A percentile compares a stretch with the other conserved stretches of the same genome.
These are phyloP conservation scores for Ceratobasidium sp. DNA, from an alignment of 1,284 basidiomycete species.

Conservation along the genomic window DNA sequence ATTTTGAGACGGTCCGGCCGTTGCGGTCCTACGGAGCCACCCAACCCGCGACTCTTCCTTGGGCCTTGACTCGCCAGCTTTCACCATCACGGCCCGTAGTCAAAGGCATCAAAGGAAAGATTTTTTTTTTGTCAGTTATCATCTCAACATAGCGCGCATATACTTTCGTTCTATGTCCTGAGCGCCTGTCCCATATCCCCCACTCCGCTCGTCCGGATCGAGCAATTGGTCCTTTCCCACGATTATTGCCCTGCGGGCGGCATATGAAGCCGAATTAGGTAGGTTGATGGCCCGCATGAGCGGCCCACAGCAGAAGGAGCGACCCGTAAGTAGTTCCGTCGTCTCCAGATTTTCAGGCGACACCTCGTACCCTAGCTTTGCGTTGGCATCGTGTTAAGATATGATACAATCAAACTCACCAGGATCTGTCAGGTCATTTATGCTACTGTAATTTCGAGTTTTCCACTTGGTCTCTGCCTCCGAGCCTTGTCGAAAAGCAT, in stretches of 20 bases:
- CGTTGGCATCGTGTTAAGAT: neutral
- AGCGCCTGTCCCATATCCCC: no score
- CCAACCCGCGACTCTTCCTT: no score
- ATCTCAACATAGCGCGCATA: no score
- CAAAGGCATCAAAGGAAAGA: no score
- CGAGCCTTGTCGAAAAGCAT: neutral
- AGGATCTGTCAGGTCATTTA: neutral
- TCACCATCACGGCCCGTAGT: no score
- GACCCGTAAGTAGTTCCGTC: neutral
- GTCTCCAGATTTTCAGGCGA: neutral
- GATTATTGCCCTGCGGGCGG: neutral
- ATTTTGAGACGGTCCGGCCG: no score
- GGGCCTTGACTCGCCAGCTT: no score
- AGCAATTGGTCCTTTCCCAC: no score
- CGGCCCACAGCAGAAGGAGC: neutral
- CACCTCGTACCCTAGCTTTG: neutral
- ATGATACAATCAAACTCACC: neutral
- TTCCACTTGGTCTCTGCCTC: neutral
- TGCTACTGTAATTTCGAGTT: neutral
- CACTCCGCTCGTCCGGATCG: no score
- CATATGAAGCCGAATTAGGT: neutral
- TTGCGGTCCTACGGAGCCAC: no score
- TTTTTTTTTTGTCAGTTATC: no score
- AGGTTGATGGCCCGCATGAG: constrained; percentile 4
- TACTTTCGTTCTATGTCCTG: no score